Evolutionary conservation across 164 flowering plant genomes (phyloP).

Genomic region (Vitis rupestris): DNA sequence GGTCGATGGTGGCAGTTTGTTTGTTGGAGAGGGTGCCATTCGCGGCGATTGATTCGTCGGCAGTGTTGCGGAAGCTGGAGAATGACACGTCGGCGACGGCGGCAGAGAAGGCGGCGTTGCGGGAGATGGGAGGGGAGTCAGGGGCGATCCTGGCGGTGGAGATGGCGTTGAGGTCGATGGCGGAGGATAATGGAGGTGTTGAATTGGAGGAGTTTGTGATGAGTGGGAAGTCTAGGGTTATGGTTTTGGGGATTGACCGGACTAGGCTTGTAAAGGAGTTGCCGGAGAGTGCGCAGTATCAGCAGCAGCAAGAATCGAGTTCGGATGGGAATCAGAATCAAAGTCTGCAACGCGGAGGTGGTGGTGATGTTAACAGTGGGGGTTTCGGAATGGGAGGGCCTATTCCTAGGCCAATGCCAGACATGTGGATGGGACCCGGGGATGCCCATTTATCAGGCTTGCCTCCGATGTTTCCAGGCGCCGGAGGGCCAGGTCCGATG

Average conservation of each 20-base stretch:
- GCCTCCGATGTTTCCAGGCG: conserved; percentile 47
- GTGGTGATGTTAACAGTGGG: conserved; percentile 25
- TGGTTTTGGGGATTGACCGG: conserved; percentile 79
- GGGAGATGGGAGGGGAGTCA: conserved; percentile 80
- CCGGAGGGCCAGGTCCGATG: conserved; percentile 33
- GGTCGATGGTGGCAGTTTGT: conserved; percentile 84
- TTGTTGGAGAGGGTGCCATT: conserved; percentile 83
- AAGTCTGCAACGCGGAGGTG: conserved; percentile 15
- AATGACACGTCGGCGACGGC: conserved; percentile 48
- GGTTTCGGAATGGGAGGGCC: conserved; percentile 42
- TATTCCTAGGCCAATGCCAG: conserved; percentile 46
- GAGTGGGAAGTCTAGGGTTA: conserved; percentile 74
- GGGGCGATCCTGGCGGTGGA: conserved; percentile 83
- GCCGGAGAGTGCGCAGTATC: conserved; percentile 61
- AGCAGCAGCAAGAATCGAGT: conserved; percentile 21
- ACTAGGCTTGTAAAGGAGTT: conserved; percentile 67
- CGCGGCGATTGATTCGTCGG: conserved; percentile 68
- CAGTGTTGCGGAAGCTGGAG: conserved; percentile 80
- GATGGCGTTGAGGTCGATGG: conserved; percentile 82
- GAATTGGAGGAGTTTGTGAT: conserved; percentile 81
- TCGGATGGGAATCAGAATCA: conserved; percentile 27
- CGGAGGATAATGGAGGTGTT: conserved; percentile 69
- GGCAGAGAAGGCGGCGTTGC: conserved; percentile 78
- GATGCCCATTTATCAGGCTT: conserved; percentile 45
- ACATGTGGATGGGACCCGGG: conserved; percentile 62